Evolutionary conservation across 192 early-diverging fungal genomes (phyloP).

Genomic region (Coemansia sp.): DNA sequence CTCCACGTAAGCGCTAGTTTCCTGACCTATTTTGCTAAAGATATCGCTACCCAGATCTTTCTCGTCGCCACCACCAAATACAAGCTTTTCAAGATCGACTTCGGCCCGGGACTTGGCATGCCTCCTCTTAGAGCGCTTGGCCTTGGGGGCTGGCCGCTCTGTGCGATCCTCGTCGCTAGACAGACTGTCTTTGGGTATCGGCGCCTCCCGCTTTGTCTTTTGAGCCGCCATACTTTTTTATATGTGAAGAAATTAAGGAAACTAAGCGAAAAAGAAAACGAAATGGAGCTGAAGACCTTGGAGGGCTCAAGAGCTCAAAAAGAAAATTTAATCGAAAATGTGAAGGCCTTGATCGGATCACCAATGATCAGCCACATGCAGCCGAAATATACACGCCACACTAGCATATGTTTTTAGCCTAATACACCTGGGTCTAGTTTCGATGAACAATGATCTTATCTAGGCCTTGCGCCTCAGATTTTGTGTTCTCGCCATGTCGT

Average conservation of each 20-base stretch:
- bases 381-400: too few species aligned
- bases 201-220: slow-evolving; percentile 4
- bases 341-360: not conserved
- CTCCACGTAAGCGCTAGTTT: not conserved
- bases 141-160: slow-evolving; percentile 3
- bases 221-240: not conserved
- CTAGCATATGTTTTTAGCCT: too few species aligned
- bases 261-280: not conserved
- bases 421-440: too few species aligned
- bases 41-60: slow-evolving; percentile 20
- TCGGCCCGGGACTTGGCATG: slow-evolving; percentile 66
- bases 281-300: not conserved
- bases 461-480: too few species aligned
- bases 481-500: too few species aligned
- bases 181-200: not conserved
- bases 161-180: slow-evolving; percentile 1
- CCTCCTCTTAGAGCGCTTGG: slow-evolving; percentile 14
- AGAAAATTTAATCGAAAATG: slow-evolving; percentile 6
- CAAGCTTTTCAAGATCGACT: slow-evolving; percentile 69
- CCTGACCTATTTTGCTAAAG: slow-evolving; percentile 25
- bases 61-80: slow-evolving; percentile 70
- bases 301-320: too few species aligned
- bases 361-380: not conserved
- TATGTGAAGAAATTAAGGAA: not conserved
- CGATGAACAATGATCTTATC: too few species aligned